These are phyloP conservation scores for Calonectria multiphialidica DNA, from an alignment of 2,329 filamentous ascomycete genomes.

Conservation along the genomic window DNA sequence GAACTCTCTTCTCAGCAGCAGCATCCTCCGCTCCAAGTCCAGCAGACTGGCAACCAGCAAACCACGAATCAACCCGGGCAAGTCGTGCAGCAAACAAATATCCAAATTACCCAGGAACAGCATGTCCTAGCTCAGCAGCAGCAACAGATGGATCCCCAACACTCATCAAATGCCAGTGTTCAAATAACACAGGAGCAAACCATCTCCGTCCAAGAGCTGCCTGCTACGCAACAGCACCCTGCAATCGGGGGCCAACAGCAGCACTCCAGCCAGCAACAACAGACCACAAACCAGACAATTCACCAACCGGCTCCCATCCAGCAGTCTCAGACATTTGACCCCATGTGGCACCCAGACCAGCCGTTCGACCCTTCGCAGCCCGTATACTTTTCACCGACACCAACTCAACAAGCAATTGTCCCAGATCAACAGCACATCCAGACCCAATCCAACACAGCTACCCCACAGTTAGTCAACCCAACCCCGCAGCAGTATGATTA, in stretches of 20 bases:
- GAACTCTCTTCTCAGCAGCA: neutral
- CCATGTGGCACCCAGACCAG: neutral
- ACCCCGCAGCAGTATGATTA: neutral
- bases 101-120: neutral
- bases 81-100: neutral
- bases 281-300: neutral
- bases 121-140: neutral
- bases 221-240: neutral
- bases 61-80: neutral
- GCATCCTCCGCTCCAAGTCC: neutral
- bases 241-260: neutral
- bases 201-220: neutral
- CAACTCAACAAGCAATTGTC: neutral
- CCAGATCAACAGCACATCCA: neutral
- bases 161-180: neutral
- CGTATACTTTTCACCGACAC: neutral
- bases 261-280: neutral
- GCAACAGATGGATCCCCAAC: neutral
- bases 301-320: neutral
- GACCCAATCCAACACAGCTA: neutral
- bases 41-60: neutral
- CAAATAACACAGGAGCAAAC: neutral
- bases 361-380: neutral
- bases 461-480: neutral
- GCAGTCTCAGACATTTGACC: neutral